A percentile compares a stretch with the other conserved stretches of the same genome.
These are phyloP conservation scores for Spathaspora passalidarum DNA, from an alignment of 805 yeast species.

Conservation along the genomic window DNA sequence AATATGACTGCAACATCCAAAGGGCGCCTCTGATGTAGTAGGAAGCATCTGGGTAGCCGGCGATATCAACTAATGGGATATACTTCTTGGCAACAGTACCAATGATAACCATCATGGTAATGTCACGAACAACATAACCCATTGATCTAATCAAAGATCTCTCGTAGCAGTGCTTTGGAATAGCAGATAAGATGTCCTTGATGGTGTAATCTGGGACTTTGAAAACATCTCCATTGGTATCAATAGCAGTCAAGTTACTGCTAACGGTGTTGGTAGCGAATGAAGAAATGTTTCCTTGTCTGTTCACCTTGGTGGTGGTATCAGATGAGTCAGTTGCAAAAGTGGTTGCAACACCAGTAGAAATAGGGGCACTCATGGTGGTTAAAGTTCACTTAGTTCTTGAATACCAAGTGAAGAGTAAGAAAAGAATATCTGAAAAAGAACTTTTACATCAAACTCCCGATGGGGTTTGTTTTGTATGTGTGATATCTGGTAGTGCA, in stretches of 20 bases:
- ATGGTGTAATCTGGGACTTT: slow-evolving; percentile 62
- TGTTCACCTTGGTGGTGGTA: slow-evolving; percentile 1
- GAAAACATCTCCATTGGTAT: slow-evolving; percentile 52
- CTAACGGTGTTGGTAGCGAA: slow-evolving; percentile 8
- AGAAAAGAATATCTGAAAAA: background rate
- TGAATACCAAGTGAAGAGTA: background rate
- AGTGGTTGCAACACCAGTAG: slow-evolving; percentile 3
- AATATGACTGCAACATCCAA: slow-evolving; percentile 56
- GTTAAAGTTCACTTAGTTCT: background rate
- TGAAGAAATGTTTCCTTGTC: slow-evolving; percentile 12
- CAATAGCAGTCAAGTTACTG: slow-evolving; percentile 35
- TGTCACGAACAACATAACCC: slow-evolving; percentile 53
- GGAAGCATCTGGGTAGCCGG: slow-evolving; percentile 31
- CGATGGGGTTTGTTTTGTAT: background rate
- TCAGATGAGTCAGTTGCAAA: background rate
- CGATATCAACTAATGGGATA: slow-evolving; percentile 44
- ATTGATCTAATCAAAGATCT: slow-evolving; percentile 49
- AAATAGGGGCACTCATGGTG: slow-evolving; percentile 8
- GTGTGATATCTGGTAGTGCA: background rate
- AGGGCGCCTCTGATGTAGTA: slow-evolving; percentile 46
- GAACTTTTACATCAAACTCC: background rate
- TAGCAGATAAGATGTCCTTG: slow-evolving; percentile 53
- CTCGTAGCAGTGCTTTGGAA: slow-evolving; percentile 61
- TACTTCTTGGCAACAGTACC: slow-evolving; percentile 41
- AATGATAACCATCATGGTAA: slow-evolving; percentile 38